phyloP scores from a whole-genome alignment of 108 stramenopile genomes.

The Schizochytrium sp. region DNA sequence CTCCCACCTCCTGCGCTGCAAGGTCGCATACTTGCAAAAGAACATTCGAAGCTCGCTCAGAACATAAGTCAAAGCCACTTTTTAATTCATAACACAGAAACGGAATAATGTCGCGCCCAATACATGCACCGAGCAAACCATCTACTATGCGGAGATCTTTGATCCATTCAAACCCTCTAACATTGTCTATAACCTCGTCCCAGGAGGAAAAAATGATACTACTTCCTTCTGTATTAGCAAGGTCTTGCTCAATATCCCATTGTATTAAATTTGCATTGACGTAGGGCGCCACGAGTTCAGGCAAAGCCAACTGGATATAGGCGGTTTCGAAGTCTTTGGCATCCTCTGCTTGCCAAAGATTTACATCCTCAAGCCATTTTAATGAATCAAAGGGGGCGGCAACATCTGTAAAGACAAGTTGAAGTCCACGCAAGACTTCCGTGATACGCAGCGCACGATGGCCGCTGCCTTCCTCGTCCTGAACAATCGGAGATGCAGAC shows the following conservation, averaged over 20 bases:
- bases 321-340: conserved; percentile 11
- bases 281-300: conserved; percentile 31
- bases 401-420: not conserved
- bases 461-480: not conserved
- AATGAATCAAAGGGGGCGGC: not conserved
- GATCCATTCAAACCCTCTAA: not conserved
- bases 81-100: not conserved
- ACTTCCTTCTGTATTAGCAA: not conserved
- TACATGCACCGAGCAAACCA: not conserved
- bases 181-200: not conserved
- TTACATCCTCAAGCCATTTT: not conserved
- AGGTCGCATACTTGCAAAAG: not conserved
- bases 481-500: not conserved
- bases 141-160: not conserved
- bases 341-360: not conserved
- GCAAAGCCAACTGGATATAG: not conserved
- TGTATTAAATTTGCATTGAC: not conserved
- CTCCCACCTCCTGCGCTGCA: not conserved
- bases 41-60: not conserved
- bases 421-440: not conserved
- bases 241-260: not conserved
- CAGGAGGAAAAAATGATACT: too few relatives aligned
- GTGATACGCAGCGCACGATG: not conserved
- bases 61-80: not conserved
- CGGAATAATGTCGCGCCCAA: conserved; percentile 3